Evolutionary conservation across 1,284 basidiomycete genomes (phyloP).

Genomic region (Boletus mariae): DNA sequence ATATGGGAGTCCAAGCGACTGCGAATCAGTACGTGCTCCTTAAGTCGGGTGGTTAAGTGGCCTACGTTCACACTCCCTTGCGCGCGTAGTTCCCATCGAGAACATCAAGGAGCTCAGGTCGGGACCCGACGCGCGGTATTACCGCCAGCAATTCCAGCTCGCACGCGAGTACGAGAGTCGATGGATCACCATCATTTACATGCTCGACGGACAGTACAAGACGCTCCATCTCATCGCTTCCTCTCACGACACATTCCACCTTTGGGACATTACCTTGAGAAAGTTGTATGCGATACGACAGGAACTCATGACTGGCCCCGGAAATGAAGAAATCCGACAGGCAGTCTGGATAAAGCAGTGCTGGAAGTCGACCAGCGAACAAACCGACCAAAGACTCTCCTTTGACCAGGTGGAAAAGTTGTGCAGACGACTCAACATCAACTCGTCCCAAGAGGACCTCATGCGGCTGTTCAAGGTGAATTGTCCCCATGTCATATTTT

Average conservation of each 20-base stretch:
- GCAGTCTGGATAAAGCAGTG: constrained; percentile 80
- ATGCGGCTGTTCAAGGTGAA: constrained; percentile 61
- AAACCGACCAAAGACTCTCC: constrained; percentile 60
- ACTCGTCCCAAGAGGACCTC: constrained; percentile 61
- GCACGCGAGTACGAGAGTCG: constrained; percentile 57
- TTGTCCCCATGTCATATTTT: neutral
- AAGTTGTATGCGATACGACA: constrained; percentile 59
- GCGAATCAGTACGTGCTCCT: constrained; percentile 59
- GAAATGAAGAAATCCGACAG: constrained; percentile 62
- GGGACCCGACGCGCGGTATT: constrained; percentile 72
- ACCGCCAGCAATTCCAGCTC: constrained; percentile 74
- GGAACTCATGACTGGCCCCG: constrained; percentile 66
- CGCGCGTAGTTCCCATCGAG: constrained; percentile 73
- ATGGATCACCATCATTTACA: constrained; percentile 80
- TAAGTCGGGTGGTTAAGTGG: neutral
- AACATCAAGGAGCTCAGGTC: constrained; percentile 90
- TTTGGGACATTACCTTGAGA: constrained; percentile 65
- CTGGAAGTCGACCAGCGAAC: constrained; percentile 71
- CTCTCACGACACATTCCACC: constrained; percentile 62
- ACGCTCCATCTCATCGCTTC: constrained; percentile 86
- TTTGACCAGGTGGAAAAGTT: constrained; percentile 76
- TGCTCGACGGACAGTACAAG: constrained; percentile 81
- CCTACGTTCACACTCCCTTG: neutral
- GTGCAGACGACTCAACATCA: constrained; percentile 75
- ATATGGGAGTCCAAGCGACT: constrained; percentile 81